These are phyloP conservation scores for Lactarius sp. DNA, from an alignment of 768 basidiomycete genomes.

Conservation along the genomic window DNA sequence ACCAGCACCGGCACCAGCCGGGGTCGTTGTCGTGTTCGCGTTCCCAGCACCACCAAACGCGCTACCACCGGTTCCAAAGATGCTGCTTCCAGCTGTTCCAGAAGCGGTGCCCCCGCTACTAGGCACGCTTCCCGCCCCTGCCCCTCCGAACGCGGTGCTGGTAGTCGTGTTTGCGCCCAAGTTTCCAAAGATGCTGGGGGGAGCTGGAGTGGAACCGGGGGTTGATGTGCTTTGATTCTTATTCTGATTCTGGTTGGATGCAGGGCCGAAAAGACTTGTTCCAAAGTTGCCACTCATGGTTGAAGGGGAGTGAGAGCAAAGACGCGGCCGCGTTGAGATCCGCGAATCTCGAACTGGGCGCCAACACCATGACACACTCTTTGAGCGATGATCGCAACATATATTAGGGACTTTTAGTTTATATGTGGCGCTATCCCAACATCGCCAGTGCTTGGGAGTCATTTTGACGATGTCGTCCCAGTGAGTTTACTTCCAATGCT, in stretches of 20 bases:
- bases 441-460: not conserved
- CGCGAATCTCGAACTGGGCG: not conserved
- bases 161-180: slow-evolving; percentile 23
- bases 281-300: slow-evolving; percentile 24
- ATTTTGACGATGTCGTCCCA: slow-evolving; percentile 1
- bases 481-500: not conserved
- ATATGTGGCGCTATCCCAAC: not conserved
- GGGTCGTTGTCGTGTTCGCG: not conserved
- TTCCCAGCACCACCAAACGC: slow-evolving; percentile 14
- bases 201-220: slow-evolving; percentile 11
- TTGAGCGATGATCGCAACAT: not conserved
- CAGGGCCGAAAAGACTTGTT: slow-evolving; percentile 5
- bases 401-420: not conserved
- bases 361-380: not conserved
- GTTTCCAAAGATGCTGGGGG: slow-evolving; percentile 22
- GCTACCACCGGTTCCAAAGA: slow-evolving; percentile 2
- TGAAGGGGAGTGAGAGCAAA: not conserved
- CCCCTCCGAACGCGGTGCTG: slow-evolving; percentile 14
- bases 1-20: not conserved
- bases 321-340: slow-evolving; percentile 1
- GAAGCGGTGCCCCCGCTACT: not conserved
- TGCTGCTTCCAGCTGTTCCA: not conserved
- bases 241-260: slow-evolving; percentile 23
- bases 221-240: slow-evolving; percentile 18
- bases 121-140: not conserved